Conservation (phyloP, 169 alveolate species). For the Cryptosporidium viatorum region DNA sequence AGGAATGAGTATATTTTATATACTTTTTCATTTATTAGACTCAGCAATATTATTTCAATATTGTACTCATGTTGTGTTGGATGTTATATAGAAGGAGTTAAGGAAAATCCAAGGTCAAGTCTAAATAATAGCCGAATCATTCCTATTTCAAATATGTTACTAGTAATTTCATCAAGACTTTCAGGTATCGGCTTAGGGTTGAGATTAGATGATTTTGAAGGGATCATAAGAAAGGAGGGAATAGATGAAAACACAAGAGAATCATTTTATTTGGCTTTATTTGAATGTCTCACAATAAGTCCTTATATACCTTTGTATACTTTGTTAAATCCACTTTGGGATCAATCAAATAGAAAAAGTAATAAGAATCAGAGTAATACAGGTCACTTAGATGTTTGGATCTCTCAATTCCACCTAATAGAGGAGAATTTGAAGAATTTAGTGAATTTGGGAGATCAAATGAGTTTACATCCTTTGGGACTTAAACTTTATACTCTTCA, state of each 20-base stretch:
- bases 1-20: neutral
- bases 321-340: constrained; percentile 67
- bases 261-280: constrained; percentile 26
- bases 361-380: neutral
- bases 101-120: constrained; percentile 2
- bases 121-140: constrained; percentile 10
- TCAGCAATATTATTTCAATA: constrained; percentile 43
- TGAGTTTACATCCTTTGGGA: neutral
- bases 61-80: constrained; percentile 47
- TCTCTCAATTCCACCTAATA: constrained; percentile 55
- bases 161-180: constrained; percentile 12
- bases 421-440: constrained; percentile 32
- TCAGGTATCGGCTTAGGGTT: neutral
- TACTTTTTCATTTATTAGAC: constrained; percentile 28
- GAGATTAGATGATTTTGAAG: neutral
- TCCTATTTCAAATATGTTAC: constrained; percentile 8
- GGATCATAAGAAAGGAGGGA: neutral
- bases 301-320: constrained; percentile 57
- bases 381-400: constrained; percentile 69
- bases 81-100: constrained; percentile 14
- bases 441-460: constrained; percentile 28
- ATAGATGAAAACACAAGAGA: constrained; percentile 21
- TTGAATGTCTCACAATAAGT: constrained; percentile 34
- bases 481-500: neutral
- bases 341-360: constrained; percentile 59